Evolutionary conservation across 768 basidiomycete genomes (phyloP), one percentile per base, ranked within the genome.

Genomic region (Mycena galopus): DNA sequence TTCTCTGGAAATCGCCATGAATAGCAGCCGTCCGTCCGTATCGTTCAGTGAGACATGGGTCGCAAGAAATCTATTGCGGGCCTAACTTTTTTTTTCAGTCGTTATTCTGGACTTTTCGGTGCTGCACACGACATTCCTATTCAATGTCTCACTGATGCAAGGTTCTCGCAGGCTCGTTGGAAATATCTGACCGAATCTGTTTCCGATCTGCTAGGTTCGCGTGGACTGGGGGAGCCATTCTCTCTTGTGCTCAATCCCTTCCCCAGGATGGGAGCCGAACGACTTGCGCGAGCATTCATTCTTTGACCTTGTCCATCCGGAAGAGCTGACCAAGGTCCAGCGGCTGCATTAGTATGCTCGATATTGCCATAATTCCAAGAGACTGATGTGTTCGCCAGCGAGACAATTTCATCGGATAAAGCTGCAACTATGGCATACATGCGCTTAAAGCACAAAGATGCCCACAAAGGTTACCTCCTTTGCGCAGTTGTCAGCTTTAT

Each of bases 341-440:
- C 85, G 86, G 70, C 83, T 94, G 47, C 94, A 94, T 79, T 92
- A 92, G 93, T 93, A 75, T 50, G 87, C 79, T 73, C 57, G 44
- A 55, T 65, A 33, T 17, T 17, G 57, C 9, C 14, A 23, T 39
- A 32, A 56, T 27, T 60, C 42, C 6, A 27, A 51, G 35, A 30
- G n/a, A 64, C 71, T 60, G 35, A 74, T 55, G 11, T 35, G 30
- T 27, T 21, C n/a, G 23, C 21, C 74, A 94, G 93, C 75, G 92
- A 93, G 50, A 95, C 93, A 1, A 94, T 95, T 72, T 84, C 86
- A 50, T 88, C 91, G 76, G 94, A 95, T 82, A 93, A 94, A 78
- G 94, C 94, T 0, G 94, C 94, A 0, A 91, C 89, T 21, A 86
- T 95, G 25, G 92, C 90, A 3, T 95, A 95, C 77, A 84, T 95